phyloP scores from a whole-genome alignment of 2,329 filamentous ascomycete species.

The Calonectria montana region DNA sequence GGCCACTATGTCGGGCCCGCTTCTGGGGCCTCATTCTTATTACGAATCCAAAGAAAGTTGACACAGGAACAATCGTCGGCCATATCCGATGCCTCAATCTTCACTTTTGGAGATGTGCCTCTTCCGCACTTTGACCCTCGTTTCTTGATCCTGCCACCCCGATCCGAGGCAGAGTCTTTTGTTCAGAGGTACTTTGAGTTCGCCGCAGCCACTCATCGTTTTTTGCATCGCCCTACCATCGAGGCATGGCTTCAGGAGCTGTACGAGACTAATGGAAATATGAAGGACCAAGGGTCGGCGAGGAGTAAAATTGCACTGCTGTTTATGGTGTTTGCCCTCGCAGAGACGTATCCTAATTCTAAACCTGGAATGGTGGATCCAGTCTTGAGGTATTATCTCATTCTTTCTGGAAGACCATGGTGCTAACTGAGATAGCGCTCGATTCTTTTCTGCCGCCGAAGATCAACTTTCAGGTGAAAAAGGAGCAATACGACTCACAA shows the following conservation, averaged over 20 bases:
- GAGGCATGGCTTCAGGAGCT: constrained; percentile 58
- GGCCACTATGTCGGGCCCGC: constrained; percentile 36
- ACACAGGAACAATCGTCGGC: constrained; percentile 54
- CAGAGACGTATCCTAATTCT: constrained; percentile 52
- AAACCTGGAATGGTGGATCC: constrained; percentile 29
- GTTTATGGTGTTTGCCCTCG: constrained; percentile 64
- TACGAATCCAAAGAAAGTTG: constrained; percentile 44
- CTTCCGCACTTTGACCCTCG: constrained; percentile 51
- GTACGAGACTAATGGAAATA: constrained; percentile 44
- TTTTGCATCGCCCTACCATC: constrained; percentile 62
- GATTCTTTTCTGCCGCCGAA: constrained; percentile 49
- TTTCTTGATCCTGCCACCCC: constrained; percentile 52
- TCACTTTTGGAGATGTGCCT: constrained; percentile 61
- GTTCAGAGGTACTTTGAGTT: constrained; percentile 65
- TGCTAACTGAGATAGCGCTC: constrained; percentile 34
- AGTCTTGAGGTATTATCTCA: background rate
- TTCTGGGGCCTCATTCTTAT: constrained; percentile 32
- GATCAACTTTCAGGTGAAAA: constrained; percentile 50
- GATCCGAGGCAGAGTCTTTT: constrained; percentile 46
- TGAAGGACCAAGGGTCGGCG: constrained; percentile 31
- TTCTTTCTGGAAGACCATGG: too few relatives aligned
- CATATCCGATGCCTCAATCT: constrained; percentile 55
- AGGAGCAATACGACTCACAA: constrained; percentile 49
- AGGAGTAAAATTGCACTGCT: constrained; percentile 53
- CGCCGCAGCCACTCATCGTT: constrained; percentile 65